Evolutionary conservation across 1,284 basidiomycete genomes (phyloP).

Genomic region (Bjerkandera adusta): DNA sequence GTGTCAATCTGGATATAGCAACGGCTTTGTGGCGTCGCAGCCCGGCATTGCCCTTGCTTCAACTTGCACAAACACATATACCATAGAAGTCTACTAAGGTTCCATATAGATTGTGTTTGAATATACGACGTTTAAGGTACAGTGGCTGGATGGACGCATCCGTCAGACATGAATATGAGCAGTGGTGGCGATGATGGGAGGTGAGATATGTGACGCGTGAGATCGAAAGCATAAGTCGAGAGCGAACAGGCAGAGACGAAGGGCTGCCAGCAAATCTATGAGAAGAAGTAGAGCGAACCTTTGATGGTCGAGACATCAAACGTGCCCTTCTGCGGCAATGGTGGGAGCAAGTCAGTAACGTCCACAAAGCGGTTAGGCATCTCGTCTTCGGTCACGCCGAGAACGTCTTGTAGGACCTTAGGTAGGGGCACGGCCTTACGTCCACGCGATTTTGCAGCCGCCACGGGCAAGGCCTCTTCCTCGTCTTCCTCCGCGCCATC

Average conservation of each 20-base stretch:
- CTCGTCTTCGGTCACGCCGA: background rate
- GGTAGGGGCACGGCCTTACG: background rate
- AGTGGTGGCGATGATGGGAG: background rate
- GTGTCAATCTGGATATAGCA: too few relatives aligned
- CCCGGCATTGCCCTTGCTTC: too few relatives aligned
- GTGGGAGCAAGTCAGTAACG: constrained; percentile 77
- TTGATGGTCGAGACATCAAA: constrained; percentile 89
- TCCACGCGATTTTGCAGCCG: background rate
- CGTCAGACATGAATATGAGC: too few relatives aligned
- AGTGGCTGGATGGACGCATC: constrained; percentile 1
- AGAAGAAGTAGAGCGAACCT: constrained; percentile 89
- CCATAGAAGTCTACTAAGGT: background rate
- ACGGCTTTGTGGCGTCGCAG: too few relatives aligned
- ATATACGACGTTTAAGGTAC: background rate
- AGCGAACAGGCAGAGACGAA: background rate
- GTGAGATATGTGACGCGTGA: background rate
- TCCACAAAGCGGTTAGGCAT: constrained; percentile 61
- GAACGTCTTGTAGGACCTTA: background rate
- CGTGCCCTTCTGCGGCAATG: constrained; percentile 81
- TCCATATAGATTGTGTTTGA: background rate
- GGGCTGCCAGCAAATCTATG: constrained; percentile 37
- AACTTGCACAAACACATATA: too few relatives aligned
- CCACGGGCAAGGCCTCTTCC: background rate
- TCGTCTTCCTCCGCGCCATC: background rate
- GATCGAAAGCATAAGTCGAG: background rate